A percentile compares a stretch with the other conserved stretches of the same genome.
Conservation (phyloP, 176 grass and related monocot genomes). For the Puccinellia tenuiflora region DNA sequence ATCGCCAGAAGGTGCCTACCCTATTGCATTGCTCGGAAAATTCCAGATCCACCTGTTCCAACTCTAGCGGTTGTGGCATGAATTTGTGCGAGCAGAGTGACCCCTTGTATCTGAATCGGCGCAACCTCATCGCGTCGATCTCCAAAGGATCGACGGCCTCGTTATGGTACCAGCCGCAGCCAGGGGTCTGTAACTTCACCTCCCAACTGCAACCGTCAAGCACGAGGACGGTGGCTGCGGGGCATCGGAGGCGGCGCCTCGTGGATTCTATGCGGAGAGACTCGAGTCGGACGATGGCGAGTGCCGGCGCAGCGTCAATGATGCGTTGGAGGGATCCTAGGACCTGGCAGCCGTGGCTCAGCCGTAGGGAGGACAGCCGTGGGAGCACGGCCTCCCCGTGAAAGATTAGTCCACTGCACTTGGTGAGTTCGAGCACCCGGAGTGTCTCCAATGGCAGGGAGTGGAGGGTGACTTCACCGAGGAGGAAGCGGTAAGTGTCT, state of each 20-base stretch:
- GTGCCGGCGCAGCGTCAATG: not conserved
- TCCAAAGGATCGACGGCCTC: not conserved
- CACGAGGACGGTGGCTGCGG: not conserved
- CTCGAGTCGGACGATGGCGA: not conserved
- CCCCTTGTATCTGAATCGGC: not conserved
- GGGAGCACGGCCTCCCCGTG: not conserved
- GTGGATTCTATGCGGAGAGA: not conserved
- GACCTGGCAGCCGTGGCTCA: not conserved
- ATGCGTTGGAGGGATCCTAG: not conserved
- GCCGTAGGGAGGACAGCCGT: not conserved
- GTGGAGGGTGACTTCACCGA: not conserved
- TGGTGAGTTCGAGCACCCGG: not conserved
- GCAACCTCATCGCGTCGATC: not conserved
- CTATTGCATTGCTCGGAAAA: not conserved
- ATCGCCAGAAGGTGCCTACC: not conserved
- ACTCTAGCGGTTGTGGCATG: not conserved
- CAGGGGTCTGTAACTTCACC: not conserved
- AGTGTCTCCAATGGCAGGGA: not conserved
- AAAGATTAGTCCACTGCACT: not conserved
- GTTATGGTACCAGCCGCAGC: too few relatives aligned
- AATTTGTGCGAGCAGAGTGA: not conserved
- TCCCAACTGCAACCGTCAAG: not conserved
- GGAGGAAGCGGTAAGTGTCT: not conserved
- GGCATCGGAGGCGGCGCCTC: not conserved
- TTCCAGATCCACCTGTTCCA: not conserved